Evolutionary conservation across 2,329 filamentous ascomycete genomes (phyloP).

Genomic region (Alternaria novae-zelandiae): DNA sequence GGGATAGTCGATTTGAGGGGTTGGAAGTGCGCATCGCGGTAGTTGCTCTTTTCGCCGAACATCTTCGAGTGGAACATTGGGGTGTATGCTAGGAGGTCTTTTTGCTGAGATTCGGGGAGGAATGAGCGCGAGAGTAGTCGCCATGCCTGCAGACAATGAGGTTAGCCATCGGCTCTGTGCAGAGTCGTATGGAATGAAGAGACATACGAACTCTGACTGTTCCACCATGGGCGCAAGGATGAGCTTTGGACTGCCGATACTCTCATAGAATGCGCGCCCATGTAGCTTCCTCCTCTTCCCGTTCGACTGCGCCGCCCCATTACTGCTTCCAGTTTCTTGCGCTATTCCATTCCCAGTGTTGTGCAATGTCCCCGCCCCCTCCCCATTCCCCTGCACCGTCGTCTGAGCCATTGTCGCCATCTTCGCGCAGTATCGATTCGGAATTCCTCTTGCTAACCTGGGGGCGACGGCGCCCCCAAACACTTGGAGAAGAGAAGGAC

Average conservation of each 20-base stretch:
- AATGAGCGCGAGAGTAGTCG: constrained; percentile 95
- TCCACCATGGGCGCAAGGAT: constrained; percentile 98
- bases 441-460: constrained; percentile 4
- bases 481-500: constrained; percentile 14
- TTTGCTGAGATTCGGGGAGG: constrained; percentile 65
- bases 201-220: constrained; percentile 90
- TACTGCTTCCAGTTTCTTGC: not conserved
- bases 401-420: constrained; percentile 23
- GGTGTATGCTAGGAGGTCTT: constrained; percentile 80
- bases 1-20: constrained; percentile 56
- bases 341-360: not conserved
- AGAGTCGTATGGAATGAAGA: constrained; percentile 1
- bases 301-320: constrained; percentile 14
- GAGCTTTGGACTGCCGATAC: constrained; percentile 87
- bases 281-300: constrained; percentile 65
- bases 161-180: constrained; percentile 10
- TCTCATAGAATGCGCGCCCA: constrained; percentile 92
- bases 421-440: constrained; percentile 16
- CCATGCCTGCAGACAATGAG: constrained; percentile 74
- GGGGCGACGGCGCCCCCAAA: constrained; percentile 33
- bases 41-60: constrained; percentile 77
- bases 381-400: constrained; percentile 13
- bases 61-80: constrained; percentile 96
- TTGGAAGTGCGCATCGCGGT: constrained; percentile 83
- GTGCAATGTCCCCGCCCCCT: not conserved